phyloP scores from a whole-genome alignment of 768 basidiomycete species.

The Leccinum subgranulosum region DNA sequence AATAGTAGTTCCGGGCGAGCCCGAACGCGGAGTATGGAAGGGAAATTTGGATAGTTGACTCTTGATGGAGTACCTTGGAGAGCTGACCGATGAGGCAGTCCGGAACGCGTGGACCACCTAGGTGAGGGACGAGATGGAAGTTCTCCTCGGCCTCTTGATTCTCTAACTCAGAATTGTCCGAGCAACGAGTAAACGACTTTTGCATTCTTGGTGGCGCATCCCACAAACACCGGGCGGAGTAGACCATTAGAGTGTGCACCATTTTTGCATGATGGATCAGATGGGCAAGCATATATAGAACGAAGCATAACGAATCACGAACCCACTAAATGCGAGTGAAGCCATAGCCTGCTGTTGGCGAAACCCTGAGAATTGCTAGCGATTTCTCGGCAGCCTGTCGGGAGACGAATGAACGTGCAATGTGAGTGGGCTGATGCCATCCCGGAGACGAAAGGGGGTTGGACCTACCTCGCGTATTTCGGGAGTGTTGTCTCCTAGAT shows the following conservation, averaged over 20 bases:
- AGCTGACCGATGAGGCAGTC: no score
- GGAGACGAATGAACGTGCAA: not conserved
- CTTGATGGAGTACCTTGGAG: no score
- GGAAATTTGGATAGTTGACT: no score
- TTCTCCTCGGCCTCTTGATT: no score
- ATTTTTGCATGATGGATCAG: slow-evolving; percentile 41
- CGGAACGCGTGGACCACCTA: no score
- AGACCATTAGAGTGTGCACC: slow-evolving; percentile 66
- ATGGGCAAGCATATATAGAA: not conserved
- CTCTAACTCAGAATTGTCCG: no score
- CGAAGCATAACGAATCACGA: slow-evolving; percentile 19
- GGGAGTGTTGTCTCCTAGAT: slow-evolving; percentile 78
- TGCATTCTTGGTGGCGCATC: no score
- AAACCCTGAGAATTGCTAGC: slow-evolving; percentile 69
- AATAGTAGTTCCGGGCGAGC: no score
- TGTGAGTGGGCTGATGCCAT: slow-evolving; percentile 6
- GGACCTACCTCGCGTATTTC: slow-evolving; percentile 86
- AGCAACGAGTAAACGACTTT: no score
- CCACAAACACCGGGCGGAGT: no score
- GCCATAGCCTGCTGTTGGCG: slow-evolving; percentile 76
- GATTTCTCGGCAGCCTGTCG: slow-evolving; percentile 84
- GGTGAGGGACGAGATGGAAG: no score
- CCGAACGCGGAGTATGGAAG: no score
- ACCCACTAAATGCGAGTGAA: slow-evolving; percentile 65
- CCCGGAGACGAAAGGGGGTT: not conserved